phyloP scores from a whole-genome alignment of 768 basidiomycete species.

The Tricholoma furcatifolium region DNA sequence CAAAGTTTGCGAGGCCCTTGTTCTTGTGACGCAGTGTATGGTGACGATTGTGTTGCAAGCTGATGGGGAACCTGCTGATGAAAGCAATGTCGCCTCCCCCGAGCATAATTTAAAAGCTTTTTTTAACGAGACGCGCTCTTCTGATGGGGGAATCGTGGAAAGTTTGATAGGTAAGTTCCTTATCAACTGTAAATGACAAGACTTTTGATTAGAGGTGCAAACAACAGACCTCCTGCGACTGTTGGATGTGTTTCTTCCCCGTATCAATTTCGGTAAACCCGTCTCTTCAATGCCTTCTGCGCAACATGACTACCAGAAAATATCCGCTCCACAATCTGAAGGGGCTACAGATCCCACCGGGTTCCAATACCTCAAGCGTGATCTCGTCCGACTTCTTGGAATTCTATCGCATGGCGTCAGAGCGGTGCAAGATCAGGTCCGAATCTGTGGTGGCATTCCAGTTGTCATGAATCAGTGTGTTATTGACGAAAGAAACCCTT shows the following conservation, averaged over 20 bases:
- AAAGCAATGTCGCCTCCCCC: slow-evolving; percentile 13
- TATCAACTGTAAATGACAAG: slow-evolving; percentile 1
- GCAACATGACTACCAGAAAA: slow-evolving; percentile 18
- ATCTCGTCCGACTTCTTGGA: slow-evolving; percentile 87
- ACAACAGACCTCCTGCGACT: slow-evolving; percentile 64
- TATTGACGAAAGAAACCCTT: slow-evolving; percentile 88
- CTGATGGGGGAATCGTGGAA: slow-evolving; percentile 49
- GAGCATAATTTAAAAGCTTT: slow-evolving; percentile 36
- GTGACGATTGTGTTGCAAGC: slow-evolving; percentile 59
- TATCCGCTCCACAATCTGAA: slow-evolving; percentile 22
- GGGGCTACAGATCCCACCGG: slow-evolving; percentile 44
- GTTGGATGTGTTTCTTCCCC: slow-evolving; percentile 81
- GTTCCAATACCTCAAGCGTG: slow-evolving; percentile 84
- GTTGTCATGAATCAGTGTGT: slow-evolving; percentile 88
- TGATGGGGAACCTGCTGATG: slow-evolving; percentile 31
- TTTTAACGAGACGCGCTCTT: slow-evolving; percentile 42
- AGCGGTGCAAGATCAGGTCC: slow-evolving; percentile 71
- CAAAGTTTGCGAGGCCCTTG: slow-evolving; percentile 77
- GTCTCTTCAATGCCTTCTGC: slow-evolving; percentile 29
- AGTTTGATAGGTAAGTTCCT: slow-evolving; percentile 50
- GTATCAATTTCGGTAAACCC: slow-evolving; percentile 77
- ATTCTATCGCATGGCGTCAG: slow-evolving; percentile 65
- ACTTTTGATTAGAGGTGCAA: slow-evolving; percentile 11
- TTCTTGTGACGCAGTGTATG: slow-evolving; percentile 76
- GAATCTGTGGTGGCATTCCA: slow-evolving; percentile 71